Conservation (phyloP, 2,329 filamentous ascomycete species). For the Cladosporium colombiae region DNA sequence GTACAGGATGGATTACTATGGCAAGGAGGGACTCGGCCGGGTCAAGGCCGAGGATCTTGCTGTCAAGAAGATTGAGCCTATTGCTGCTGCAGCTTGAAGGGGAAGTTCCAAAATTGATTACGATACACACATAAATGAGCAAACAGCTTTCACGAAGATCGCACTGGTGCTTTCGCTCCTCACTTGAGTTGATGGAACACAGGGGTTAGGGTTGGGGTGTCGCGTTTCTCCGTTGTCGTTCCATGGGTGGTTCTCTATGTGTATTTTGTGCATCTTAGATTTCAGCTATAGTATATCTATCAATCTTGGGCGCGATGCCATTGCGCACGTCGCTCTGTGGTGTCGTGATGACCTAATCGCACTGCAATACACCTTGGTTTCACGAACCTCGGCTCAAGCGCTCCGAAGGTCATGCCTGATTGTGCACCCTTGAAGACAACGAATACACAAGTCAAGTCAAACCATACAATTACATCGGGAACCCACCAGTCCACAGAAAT, state of each 20-base stretch:
- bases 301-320: neutral
- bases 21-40: slow-evolving; percentile 83
- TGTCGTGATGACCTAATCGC: neutral
- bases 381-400: neutral
- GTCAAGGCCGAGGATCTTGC: slow-evolving; percentile 53
- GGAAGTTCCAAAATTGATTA: neutral
- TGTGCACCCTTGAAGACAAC: neutral
- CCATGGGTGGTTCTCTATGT: neutral
- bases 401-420: too few species aligned
- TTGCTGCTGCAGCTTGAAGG: slow-evolving; percentile 7
- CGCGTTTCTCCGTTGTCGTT: neutral
- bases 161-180: neutral
- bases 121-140: neutral
- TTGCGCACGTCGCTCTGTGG: neutral
- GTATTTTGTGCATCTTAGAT: too few species aligned
- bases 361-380: neutral
- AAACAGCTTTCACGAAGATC: neutral
- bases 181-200: neutral
- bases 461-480: neutral
- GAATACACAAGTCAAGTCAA: neutral
- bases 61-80: slow-evolving; percentile 11
- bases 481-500: too few species aligned
- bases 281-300: neutral
- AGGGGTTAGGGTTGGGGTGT: neutral
- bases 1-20: slow-evolving; percentile 99